Conservation (phyloP, 73 alveolate species). For the Paramecium sexaurelia region DNA sequence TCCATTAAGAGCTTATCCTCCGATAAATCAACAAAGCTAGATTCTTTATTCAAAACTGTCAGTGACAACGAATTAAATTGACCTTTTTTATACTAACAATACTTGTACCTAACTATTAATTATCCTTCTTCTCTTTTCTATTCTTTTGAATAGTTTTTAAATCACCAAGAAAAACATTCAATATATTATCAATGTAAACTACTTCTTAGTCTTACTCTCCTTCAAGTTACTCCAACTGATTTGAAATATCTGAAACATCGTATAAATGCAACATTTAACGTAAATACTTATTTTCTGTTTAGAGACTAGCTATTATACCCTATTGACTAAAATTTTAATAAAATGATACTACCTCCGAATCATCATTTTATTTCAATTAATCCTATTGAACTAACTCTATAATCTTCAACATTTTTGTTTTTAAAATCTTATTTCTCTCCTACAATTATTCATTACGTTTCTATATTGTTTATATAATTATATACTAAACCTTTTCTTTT, state of each 20-base stretch:
- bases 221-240: neutral
- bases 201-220: neutral
- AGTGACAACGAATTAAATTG: neutral
- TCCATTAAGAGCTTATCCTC: slow-evolving; percentile 55
- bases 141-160: neutral
- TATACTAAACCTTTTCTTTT: slow-evolving; percentile 17
- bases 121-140: slow-evolving; percentile 21
- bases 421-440: slow-evolving; percentile 4
- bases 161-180: slow-evolving; percentile 2
- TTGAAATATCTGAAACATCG: slow-evolving; percentile 22
- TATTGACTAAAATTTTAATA: neutral
- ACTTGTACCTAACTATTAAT: neutral
- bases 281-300: neutral
- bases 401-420: neutral
- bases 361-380: slow-evolving; percentile 29
- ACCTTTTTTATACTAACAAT: neutral
- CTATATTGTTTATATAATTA: neutral
- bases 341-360: neutral
- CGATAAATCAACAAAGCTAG: slow-evolving; percentile 54
- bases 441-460: slow-evolving; percentile 16
- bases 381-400: slow-evolving; percentile 41
- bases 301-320: slow-evolving; percentile 6
- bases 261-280: slow-evolving; percentile 15
- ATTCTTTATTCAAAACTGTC: slow-evolving; percentile 45
- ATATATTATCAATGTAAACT: slow-evolving; percentile 4